Base-by-base conservation (phyloP, 2,329 filamentous ascomycete genomes). In the Polychaeton citri region DNA sequence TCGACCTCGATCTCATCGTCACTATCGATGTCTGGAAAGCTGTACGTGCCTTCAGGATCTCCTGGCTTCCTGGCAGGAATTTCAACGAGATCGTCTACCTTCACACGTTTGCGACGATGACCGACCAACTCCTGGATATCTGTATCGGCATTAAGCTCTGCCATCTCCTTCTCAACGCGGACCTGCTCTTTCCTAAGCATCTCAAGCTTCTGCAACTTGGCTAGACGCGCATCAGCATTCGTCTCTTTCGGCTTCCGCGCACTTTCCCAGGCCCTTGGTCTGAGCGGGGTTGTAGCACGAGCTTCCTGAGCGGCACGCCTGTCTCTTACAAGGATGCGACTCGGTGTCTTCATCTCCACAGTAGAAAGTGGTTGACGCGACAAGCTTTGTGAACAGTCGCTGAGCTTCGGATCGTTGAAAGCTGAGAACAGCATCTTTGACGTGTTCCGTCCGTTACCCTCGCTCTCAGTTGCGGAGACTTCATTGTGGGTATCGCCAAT, bases 1-100 rank as follows among this genome's bases (percentile, higher is more conserved):
- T 52, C 49, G 34, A 56, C 51, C 39, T 53, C 50, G 44, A 56
- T 55, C 42, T 55, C 51, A 19, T 53, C 53, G 32, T 55, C 53
- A 26, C 41, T 46, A 36, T 55, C 51, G 12, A 39, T 34, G 8
- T 56, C 53, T 9, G 48, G 48, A 21, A 55, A 44, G 7, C 51
- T 35, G 44, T 53, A 56, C 9, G 47, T 54, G 20, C 44, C 43
- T n/a, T 28, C 34, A 3, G 46, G 32, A 15, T 56, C 53, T 19
- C 51, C 52, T 4, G 51, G 53, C 9, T 41, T 41, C 33, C 50
- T 50, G 39, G 53, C 50, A 35, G 53, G 53, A 19, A 56, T 52
- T 9, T 20, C 28, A 8, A 41, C 39, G 8, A 56, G 38, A n/a
- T 48, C 37, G 36, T 55, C 51, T 30, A 55, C 40, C 41, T 55